These are phyloP conservation scores for Hexamita inflata DNA, from an alignment of 208 protist species.

Conservation along the genomic window DNA sequence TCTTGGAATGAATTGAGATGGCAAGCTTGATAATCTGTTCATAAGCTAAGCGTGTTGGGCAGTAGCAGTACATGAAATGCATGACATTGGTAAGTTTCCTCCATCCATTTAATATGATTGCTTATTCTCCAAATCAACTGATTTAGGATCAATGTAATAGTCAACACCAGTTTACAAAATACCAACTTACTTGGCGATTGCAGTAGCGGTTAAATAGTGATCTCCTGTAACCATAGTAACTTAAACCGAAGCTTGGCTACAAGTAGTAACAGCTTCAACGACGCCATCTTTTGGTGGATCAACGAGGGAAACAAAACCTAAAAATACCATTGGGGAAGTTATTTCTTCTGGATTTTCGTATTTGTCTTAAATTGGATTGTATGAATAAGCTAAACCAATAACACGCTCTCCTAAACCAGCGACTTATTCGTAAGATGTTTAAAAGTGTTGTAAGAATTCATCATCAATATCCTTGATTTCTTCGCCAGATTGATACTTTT, in stretches of 20 bases:
- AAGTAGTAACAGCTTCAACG: conserved; percentile 52
- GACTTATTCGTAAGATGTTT: not conserved
- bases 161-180: conserved; percentile 39
- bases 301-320: conserved; percentile 60
- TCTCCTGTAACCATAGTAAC: conserved; percentile 82
- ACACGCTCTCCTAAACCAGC: conserved; percentile 1
- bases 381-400: not conserved
- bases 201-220: conserved; percentile 61
- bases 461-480: not conserved
- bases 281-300: conserved; percentile 64
- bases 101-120: not conserved
- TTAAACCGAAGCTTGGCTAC: conserved; percentile 59
- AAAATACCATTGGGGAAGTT: conserved; percentile 49
- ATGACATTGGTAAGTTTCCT: not conserved
- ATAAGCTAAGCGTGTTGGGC: too few species aligned
- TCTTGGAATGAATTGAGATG: not conserved
- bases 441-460: not conserved
- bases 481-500: conserved; percentile 1
- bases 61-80: too few species aligned
- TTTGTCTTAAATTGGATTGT: not conserved
- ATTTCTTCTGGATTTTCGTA: not conserved
- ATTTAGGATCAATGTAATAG: conserved; percentile 34
- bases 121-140: conserved; percentile 26
- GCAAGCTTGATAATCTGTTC: not conserved
- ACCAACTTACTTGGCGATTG: conserved; percentile 63